Conservation (phyloP, 2,329 filamentous ascomycete genomes). For the Raffaelea ambrosiae region DNA sequence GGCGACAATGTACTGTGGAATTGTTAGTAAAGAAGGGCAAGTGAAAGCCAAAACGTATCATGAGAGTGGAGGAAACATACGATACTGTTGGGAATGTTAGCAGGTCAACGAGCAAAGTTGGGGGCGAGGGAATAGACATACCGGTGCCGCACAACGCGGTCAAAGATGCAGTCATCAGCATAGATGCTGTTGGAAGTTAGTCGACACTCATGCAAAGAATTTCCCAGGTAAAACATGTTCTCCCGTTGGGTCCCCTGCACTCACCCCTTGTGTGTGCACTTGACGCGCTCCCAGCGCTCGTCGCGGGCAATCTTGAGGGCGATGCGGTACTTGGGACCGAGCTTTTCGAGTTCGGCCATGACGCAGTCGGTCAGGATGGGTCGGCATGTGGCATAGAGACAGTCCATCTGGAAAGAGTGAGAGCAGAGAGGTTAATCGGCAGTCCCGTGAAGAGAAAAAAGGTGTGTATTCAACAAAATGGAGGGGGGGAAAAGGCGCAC, state of each 20-base stretch:
- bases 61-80: constrained; percentile 1
- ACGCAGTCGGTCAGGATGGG: constrained; percentile 73
- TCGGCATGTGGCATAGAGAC: constrained; percentile 82
- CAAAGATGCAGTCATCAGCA: constrained; percentile 76
- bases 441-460: too few relatives aligned
- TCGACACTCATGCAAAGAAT: background rate
- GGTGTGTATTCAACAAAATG: too few relatives aligned
- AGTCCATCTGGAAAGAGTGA: constrained; percentile 66
- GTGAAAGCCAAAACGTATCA: too few relatives aligned
- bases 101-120: too few relatives aligned
- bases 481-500: background rate
- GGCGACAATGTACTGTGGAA: constrained; percentile 17
- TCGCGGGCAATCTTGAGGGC: constrained; percentile 81
- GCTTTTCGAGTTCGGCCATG: constrained; percentile 80
- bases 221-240: too few relatives aligned
- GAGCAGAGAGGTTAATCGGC: constrained; percentile 4
- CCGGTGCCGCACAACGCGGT: constrained; percentile 60
- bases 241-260: constrained; percentile 2
- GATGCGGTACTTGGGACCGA: constrained; percentile 81
- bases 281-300: constrained; percentile 75
- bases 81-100: background rate
- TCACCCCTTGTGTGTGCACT: constrained; percentile 79
- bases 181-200: constrained; percentile 49
- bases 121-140: too few relatives aligned
- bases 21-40: too few relatives aligned